Base-by-base conservation (phyloP, 169 alveolate genomes). In the Cryptosporidium felis region DNA sequence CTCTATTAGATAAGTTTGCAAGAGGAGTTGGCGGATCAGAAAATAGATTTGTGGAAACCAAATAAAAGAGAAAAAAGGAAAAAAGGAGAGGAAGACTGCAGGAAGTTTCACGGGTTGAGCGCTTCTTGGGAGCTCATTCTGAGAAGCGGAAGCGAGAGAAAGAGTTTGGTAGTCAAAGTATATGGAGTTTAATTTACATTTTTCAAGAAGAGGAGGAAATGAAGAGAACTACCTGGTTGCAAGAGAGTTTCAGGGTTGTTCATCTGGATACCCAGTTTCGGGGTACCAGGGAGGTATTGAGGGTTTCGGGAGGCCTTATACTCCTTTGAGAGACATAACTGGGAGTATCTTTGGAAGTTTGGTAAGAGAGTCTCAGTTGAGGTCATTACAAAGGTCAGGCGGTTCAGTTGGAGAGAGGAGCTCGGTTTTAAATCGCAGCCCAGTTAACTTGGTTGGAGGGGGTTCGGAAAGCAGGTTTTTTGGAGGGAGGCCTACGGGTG, bases 321-420 rank as follows among this genome's bases (percentile, higher is more conserved):
- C 47, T 44, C 81, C 81, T 5, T 30, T 65, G 41, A 42, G 59
- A 4, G 81, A 46, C 49, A 46, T 65, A 21, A 65, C 81, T 9
- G 81, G 81, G 2, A 65, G 62, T 47, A 45, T 65, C 14, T 65
- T 65, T 44, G 81, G 62, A 3, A 62, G 81, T 30, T 3, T 46
- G n/a, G 30, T 6, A 47, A 14, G 32, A 30, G 63, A 65, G n/a
- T 42, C 81, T 32, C 28, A 62, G 32, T 4, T 3, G 5, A 65
- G 61, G 21, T 5, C 63, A 0, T 28, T 47, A 0, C 6, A 65
- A 26, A 41, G 30, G 18, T 3, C 40, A 14, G 49, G 36, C 30
- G 0, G 32, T 30, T 45, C 30, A 5, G 26, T 26, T 26, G 5
- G 30, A 47, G 16, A 6, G 5, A 56, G 63, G 16, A 56, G 32